Conservation (phyloP, 352 stramenopile genomes). For the Globisporangium solare region DNA sequence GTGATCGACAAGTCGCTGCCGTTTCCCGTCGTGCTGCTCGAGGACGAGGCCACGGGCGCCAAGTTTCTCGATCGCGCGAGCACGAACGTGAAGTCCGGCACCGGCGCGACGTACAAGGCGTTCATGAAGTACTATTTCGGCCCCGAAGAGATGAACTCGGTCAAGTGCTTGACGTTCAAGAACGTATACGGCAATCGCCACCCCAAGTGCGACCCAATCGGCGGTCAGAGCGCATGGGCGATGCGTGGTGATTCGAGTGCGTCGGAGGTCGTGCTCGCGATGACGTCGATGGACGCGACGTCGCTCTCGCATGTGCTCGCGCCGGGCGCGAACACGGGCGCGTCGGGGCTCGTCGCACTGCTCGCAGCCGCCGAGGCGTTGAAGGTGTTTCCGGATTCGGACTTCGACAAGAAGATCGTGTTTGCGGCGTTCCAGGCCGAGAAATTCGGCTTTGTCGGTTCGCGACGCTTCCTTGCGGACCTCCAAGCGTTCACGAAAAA, state of each 20-base stretch:
- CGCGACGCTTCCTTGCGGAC: constrained; percentile 69
- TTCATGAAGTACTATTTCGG: constrained; percentile 87
- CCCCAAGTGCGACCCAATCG: constrained; percentile 76
- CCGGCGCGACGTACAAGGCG: constrained; percentile 58
- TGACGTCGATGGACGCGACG: constrained; percentile 75
- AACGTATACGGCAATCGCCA: constrained; percentile 65
- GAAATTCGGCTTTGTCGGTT: constrained; percentile 81
- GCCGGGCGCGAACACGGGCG: constrained; percentile 68
- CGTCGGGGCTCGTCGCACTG: constrained; percentile 70
- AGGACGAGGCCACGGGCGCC: constrained; percentile 27
- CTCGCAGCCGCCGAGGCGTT: constrained; percentile 67
- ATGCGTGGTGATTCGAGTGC: constrained; percentile 48
- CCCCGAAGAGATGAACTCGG: constrained; percentile 62
- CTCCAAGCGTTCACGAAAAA: constrained; percentile 47
- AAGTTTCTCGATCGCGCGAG: constrained; percentile 49
- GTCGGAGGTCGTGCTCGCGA: constrained; percentile 60
- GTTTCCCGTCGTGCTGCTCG: constrained; percentile 68
- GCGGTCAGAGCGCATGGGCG: constrained; percentile 68
- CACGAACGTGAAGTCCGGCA: constrained; percentile 41
- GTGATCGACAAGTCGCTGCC: constrained; percentile 37
- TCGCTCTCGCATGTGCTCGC: constrained; percentile 65
- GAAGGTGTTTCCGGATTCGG: constrained; percentile 52
- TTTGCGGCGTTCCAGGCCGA: constrained; percentile 82
- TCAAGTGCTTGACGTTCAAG: constrained; percentile 64
- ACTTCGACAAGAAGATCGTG: constrained; percentile 69